Conservation (phyloP, 306 rosid species). For the Vicia sativa region DNA sequence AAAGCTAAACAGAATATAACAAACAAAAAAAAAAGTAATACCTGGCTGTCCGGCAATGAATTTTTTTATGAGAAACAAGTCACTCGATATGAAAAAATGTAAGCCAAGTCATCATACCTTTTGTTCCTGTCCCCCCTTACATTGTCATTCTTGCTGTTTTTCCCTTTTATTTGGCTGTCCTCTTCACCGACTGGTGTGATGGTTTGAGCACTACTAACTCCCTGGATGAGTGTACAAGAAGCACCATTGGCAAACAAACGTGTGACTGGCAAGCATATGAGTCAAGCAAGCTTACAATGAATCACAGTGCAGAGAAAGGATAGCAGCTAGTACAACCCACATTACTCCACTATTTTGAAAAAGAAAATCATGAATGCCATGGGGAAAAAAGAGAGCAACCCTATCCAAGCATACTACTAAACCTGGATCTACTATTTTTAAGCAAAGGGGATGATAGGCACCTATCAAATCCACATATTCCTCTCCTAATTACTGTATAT, state of each 20-base stretch:
- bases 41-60: background rate
- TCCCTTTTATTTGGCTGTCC: conserved; percentile 47
- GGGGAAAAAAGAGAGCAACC: conserved; percentile 33
- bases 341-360: conserved; percentile 18
- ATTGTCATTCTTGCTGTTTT: conserved; percentile 53
- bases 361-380: conserved; percentile 14
- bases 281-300: conserved; percentile 32
- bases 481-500: conserved; percentile 3
- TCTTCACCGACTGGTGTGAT: conserved; percentile 47
- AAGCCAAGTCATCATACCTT: conserved; percentile 55
- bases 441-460: background rate
- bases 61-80: conserved; percentile 31
- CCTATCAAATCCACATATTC: background rate
- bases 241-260: conserved; percentile 32
- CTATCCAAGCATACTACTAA: conserved; percentile 14
- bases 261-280: background rate
- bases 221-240: conserved; percentile 52
- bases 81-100: conserved; percentile 23
- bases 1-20: conserved; percentile 10
- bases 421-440: conserved; percentile 13
- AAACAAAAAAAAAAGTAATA: conserved; percentile 1
- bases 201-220: conserved; percentile 55
- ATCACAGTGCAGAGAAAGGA: conserved; percentile 29
- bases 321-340: conserved; percentile 5
- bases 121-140: conserved; percentile 46